These are phyloP conservation scores for Talaromyces islandicus DNA, from an alignment of 2,329 filamentous ascomycete species.

Conservation along the genomic window DNA sequence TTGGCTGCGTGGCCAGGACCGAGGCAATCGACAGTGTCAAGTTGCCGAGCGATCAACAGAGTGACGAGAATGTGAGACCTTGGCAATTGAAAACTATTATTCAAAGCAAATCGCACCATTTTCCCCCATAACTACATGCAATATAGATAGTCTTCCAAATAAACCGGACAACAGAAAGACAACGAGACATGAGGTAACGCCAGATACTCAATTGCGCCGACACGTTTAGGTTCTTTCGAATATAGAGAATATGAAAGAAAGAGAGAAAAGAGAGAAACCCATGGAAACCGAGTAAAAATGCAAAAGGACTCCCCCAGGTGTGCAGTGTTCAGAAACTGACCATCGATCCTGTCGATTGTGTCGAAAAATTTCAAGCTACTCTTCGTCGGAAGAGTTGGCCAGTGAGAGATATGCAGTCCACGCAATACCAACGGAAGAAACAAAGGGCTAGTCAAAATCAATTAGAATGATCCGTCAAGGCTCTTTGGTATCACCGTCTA, in stretches of 20 bases:
- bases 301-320: not conserved
- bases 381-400: conserved; percentile 77
- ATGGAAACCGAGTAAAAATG: not conserved
- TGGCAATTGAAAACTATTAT: not conserved
- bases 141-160: not conserved
- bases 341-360: not conserved
- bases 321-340: not conserved
- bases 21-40: not conserved
- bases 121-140: not conserved
- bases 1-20: not conserved
- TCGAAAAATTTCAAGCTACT: conserved; percentile 21
- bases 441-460: conserved; percentile 65
- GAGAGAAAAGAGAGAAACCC: not conserved
- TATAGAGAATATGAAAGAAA: not conserved
- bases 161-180: not conserved
- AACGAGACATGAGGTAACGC: not conserved
- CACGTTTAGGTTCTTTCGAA: not conserved
- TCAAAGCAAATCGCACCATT: not conserved
- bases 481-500: conserved; percentile 18
- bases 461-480: not conserved
- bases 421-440: conserved; percentile 89
- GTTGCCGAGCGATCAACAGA: not conserved
- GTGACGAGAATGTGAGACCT: not conserved
- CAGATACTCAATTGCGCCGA: not conserved
- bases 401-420: conserved; percentile 97